phyloP scores from a whole-genome alignment of 768 basidiomycete genomes.

The Suillus decipiens region DNA sequence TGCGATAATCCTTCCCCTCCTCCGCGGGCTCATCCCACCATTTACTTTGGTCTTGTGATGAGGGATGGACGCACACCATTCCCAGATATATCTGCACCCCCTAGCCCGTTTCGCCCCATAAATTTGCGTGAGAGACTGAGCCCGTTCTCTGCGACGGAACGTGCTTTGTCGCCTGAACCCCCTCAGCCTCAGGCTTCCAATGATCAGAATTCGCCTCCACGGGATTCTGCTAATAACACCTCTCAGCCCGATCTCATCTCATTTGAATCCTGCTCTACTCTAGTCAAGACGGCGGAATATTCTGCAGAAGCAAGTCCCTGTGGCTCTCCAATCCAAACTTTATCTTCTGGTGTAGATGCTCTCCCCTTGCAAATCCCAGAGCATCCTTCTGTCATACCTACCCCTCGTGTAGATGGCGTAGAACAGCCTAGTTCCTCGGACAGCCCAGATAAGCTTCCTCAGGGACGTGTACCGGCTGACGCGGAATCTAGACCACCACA shows the following conservation, averaged over 20 bases:
- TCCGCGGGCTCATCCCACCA: constrained; percentile 31
- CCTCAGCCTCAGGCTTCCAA: background rate
- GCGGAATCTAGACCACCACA: background rate
- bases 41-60: constrained; percentile 17
- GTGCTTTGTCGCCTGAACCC: constrained; percentile 7
- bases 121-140: constrained; percentile 32
- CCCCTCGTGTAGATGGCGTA: constrained; percentile 7
- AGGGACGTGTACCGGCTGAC: background rate
- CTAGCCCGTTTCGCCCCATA: constrained; percentile 34
- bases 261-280: constrained; percentile 44
- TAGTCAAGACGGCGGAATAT: constrained; percentile 17
- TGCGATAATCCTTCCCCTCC: constrained; percentile 78
- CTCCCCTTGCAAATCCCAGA: constrained; percentile 25
- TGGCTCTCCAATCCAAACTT: constrained; percentile 14
- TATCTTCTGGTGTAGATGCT: constrained; percentile 24
- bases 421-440: constrained; percentile 10
- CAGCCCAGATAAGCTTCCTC: constrained; percentile 1
- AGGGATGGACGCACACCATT: constrained; percentile 21
- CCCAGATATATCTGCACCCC: constrained; percentile 21
- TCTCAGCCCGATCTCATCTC: constrained; percentile 38
- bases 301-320: constrained; percentile 6
- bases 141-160: constrained; percentile 17
- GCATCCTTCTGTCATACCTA: constrained; percentile 6
- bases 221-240: constrained; percentile 11
- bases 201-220: background rate